Conservation (phyloP, 139 green algal genomes). For the Gonium pectorale region DNA sequence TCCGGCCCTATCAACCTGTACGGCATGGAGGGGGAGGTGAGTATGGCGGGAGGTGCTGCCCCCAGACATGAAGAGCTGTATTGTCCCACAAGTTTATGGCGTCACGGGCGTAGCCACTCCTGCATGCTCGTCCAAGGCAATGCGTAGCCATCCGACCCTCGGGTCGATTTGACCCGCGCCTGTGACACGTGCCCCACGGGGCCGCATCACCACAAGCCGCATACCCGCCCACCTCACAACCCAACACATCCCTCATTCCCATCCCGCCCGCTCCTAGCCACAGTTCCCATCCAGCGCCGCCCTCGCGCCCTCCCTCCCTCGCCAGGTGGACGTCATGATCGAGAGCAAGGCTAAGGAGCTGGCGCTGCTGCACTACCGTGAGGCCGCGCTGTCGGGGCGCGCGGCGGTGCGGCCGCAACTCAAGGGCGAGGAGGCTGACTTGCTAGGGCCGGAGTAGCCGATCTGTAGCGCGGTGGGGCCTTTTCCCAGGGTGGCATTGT, state of each 20-base stretch:
- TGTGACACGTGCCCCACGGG: not conserved
- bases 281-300: not conserved
- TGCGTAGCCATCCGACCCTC: too few species aligned
- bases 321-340: constrained; percentile 70
- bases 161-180: too few species aligned
- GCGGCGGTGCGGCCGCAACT: not conserved
- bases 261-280: too few species aligned
- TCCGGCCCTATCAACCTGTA: constrained; percentile 72
- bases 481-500: too few species aligned
- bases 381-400: constrained; percentile 42
- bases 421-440: not conserved
- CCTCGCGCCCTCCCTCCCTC: constrained; percentile 13
- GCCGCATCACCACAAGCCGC: not conserved
- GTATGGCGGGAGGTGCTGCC: too few species aligned
- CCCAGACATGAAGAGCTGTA: too few species aligned
- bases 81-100: too few species aligned
- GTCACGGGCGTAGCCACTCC: too few species aligned
- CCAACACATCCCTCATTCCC: not conserved
- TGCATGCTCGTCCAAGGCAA: too few species aligned
- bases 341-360: constrained; percentile 82
- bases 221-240: not conserved
- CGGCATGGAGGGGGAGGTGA: constrained; percentile 56
- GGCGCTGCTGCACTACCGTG: constrained; percentile 67
- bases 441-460: not conserved
- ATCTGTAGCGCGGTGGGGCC: too few species aligned